Percentiles rank a stretch among this genome's conserved stretches.
phyloP scores from a whole-genome alignment of 257 asterid species.

The Penstemon davidsonii region DNA sequence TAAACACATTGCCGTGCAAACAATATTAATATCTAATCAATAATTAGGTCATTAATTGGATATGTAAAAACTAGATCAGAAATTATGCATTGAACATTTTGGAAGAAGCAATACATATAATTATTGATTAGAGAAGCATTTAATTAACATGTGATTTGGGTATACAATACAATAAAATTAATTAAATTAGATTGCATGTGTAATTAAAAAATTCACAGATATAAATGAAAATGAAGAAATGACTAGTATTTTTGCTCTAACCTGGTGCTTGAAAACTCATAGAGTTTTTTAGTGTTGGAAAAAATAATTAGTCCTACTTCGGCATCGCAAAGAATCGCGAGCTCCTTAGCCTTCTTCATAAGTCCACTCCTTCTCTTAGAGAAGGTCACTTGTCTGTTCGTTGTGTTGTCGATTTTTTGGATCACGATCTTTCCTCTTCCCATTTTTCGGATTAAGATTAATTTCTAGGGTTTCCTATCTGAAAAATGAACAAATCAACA shows the following conservation, averaged over 20 bases:
- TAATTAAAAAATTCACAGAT: too few species aligned
- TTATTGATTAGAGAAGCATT: too few species aligned
- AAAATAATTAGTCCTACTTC: constrained; percentile 29
- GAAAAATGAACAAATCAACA: neutral
- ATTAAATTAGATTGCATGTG: too few species aligned
- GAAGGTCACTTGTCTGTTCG: constrained; percentile 31
- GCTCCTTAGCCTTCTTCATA: constrained; percentile 32
- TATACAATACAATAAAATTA: neutral
- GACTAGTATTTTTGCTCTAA: neutral
- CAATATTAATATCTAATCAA: neutral
- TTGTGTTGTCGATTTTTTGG: constrained; percentile 26
- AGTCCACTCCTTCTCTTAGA: constrained; percentile 32
- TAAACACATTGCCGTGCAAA: neutral
- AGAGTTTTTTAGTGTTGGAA: constrained; percentile 28
- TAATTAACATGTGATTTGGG: neutral
- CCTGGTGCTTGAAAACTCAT: constrained; percentile 28
- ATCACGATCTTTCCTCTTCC: constrained; percentile 31
- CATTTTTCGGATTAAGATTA: constrained; percentile 3
- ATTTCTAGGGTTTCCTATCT: constrained; percentile 29
- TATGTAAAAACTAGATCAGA: neutral
- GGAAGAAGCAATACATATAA: too few species aligned
- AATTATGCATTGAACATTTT: neutral
- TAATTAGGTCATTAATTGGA: too few species aligned
- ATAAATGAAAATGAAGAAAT: too few species aligned
- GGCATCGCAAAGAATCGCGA: constrained; percentile 30